These are phyloP conservation scores for Phyllosticta ampelicida DNA, from an alignment of 2,329 filamentous ascomycete species.

Conservation along the genomic window DNA sequence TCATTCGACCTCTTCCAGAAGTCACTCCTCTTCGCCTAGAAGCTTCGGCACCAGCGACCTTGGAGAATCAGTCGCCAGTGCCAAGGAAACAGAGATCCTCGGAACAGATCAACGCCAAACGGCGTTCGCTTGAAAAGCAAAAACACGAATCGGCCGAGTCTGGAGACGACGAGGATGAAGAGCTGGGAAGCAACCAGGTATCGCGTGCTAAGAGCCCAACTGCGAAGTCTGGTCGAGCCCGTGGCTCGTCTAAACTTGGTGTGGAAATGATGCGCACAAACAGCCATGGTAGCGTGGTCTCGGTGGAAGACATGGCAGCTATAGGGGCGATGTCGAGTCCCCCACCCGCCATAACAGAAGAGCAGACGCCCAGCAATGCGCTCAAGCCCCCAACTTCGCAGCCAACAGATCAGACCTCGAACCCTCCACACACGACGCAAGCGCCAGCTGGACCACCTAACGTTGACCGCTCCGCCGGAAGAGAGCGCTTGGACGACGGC, in stretches of 20 bases:
- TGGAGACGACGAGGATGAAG: constrained; percentile 91
- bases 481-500: constrained; percentile 8
- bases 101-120: constrained; percentile 64
- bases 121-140: constrained; percentile 63
- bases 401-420: constrained; percentile 16
- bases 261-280: constrained; percentile 98
- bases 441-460: background rate
- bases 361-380: constrained; percentile 19
- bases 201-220: constrained; percentile 42
- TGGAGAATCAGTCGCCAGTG: constrained; percentile 36
- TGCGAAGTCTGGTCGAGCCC: constrained; percentile 22
- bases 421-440: background rate
- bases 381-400: background rate
- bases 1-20: constrained; percentile 14
- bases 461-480: background rate
- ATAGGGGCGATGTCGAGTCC: constrained; percentile 17
- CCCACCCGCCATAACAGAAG: constrained; percentile 33
- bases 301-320: constrained; percentile 33
- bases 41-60: constrained; percentile 47
- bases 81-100: constrained; percentile 53
- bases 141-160: constrained; percentile 70
- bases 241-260: constrained; percentile 64
- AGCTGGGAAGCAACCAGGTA: constrained; percentile 52
- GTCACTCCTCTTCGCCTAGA: constrained; percentile 28
- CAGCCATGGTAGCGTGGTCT: constrained; percentile 68